Conservation (phyloP, 139 green algal genomes). For the Raphidocelis subcapitata region DNA sequence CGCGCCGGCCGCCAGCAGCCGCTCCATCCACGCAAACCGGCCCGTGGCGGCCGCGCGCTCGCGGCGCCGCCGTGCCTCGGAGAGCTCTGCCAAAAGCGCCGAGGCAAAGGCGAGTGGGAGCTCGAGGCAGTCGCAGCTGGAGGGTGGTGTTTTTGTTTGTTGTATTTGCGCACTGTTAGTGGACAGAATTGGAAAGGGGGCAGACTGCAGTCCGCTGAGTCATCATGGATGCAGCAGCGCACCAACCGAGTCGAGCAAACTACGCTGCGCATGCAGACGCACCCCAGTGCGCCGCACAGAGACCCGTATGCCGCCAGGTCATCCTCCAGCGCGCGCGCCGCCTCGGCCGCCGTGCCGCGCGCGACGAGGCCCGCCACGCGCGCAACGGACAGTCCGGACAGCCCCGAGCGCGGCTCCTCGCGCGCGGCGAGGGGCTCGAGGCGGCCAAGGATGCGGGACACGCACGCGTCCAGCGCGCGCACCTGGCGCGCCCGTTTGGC, state of each 20-base stretch:
- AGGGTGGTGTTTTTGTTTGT: not conserved
- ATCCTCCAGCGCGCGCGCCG: slow-evolving; percentile 19
- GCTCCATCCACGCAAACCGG: slow-evolving; percentile 23
- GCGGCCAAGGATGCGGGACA: no score
- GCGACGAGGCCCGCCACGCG: no score
- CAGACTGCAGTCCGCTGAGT: no score
- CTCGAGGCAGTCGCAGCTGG: slow-evolving; percentile 5
- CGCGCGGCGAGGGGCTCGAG: no score
- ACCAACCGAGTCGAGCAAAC: not conserved
- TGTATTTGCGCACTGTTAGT: not conserved
- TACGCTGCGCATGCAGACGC: not conserved
- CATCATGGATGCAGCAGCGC: not conserved
- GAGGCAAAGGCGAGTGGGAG: slow-evolving; percentile 25
- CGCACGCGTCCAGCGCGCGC: no score
- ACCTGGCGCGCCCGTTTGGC: no score
- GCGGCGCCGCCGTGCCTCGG: not conserved
- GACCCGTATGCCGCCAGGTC: slow-evolving; percentile 24
- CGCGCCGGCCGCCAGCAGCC: not conserved
- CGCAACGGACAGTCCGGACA: no score
- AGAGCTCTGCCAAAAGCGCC: slow-evolving; percentile 7
- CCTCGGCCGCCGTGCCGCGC: slow-evolving; percentile 18
- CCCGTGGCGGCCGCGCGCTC: slow-evolving; percentile 6
- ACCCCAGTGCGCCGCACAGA: slow-evolving; percentile 10
- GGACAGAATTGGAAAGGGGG: no score
- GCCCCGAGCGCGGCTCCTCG: no score